Evolutionary conservation across 352 stramenopile genomes (phyloP), one percentile per base, ranked within the genome.

Genomic region (Globisporangium camurandrum): DNA sequence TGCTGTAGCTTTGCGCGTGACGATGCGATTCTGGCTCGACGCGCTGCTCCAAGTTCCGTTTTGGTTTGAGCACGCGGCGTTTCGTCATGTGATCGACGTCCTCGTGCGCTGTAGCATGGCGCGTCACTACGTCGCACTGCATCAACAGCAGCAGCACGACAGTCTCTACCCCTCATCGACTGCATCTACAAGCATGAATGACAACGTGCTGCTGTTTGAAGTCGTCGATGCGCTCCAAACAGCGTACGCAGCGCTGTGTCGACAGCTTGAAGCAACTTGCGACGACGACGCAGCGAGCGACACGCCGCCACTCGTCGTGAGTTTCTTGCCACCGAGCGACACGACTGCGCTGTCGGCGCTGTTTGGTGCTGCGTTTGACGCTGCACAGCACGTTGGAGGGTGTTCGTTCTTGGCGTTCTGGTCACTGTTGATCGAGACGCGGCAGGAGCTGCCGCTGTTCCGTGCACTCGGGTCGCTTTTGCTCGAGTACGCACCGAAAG

Each of bases 11-110:
- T 68, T 87, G 0, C 45, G 33, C 14, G 59, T 81, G 10, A 59
- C 71, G 19, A 69, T 77, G 46, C 27, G 53, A 2, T 88, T 84
- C 40, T 91, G 80, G 80, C 60, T 74, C 49, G 77, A 74, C 46
- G 53, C 74, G 23, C 42, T 91, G 27, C 54, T 89, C 1, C 71
- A 84, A 50, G 76, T 89, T 14, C 81, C 81, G 4, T 85, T 83
- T 39, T 92, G 81, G 81, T 86, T 79, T 51, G 78, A 92, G 52
- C 83, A 86, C 48, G 62, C 70, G 22, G 74, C 65, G 0, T 75
- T 92, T 31, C 71, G 81, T 10, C 65, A 86, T 53, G 49, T 89
- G 3, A 28, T 88, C 17, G 78, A 92, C 47, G 64, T 80, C n/a
- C 56, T 92, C 14, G 26, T 88, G 10, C 69, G 67, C 10, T 87